phyloP scores from a whole-genome alignment of 2,329 filamentous ascomycete genomes.

The Xylaria sp. region DNA sequence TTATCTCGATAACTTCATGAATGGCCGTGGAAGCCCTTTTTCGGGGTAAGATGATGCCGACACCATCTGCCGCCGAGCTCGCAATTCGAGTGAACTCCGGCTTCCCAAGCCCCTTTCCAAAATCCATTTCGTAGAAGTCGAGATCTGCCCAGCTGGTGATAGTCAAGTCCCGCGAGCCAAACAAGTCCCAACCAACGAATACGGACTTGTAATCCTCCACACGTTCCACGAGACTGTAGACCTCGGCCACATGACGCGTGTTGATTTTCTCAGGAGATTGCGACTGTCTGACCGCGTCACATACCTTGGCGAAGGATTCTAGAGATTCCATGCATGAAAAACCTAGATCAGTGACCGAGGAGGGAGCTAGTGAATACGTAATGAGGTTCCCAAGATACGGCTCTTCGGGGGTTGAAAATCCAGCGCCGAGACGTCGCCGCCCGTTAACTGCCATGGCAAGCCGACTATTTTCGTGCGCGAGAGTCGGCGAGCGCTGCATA shows the following conservation, averaged over 20 bases:
- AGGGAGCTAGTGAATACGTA: neutral
- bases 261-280: neutral
- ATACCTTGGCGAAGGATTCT: neutral
- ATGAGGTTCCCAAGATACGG: neutral
- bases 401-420: neutral
- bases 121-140: neutral
- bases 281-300: neutral
- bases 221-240: neutral
- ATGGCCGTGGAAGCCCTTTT: neutral
- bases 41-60: neutral
- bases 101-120: neutral
- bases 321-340: neutral
- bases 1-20: neutral
- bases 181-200: slow-evolving; percentile 1
- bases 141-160: slow-evolving; percentile 7
- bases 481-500: neutral
- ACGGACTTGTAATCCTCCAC: neutral
- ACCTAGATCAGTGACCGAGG: neutral
- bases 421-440: neutral
- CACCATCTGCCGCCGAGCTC: neutral
- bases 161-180: slow-evolving; percentile 1
- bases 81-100: neutral
- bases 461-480: neutral
- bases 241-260: neutral
- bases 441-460: slow-evolving; percentile 1